These are phyloP conservation scores for Coemansia sp. DNA, from an alignment of 371 early-diverging fungal species.

Conservation along the genomic window DNA sequence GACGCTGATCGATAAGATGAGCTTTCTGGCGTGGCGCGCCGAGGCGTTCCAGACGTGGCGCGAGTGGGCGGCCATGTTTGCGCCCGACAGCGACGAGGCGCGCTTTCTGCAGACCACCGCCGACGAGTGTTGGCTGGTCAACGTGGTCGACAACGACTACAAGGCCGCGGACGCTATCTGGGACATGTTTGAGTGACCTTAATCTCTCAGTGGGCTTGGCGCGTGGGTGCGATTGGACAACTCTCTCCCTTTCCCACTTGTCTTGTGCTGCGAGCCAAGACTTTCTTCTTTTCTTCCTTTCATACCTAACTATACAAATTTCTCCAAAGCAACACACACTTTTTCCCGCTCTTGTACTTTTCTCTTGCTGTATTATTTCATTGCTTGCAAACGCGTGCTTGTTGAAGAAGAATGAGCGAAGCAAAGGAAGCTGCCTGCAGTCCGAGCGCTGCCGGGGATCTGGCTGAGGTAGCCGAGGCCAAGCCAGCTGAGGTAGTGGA, in stretches of 20 bases:
- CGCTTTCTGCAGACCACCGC: constrained; percentile 58
- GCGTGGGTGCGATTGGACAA: too few species aligned
- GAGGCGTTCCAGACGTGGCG: constrained; percentile 91
- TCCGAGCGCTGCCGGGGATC: too few species aligned
- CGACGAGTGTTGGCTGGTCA: constrained; percentile 81
- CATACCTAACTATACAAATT: too few species aligned
- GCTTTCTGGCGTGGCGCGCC: constrained; percentile 87
- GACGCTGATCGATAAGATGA: constrained; percentile 84
- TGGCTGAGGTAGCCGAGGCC: background rate
- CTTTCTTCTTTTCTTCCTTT: too few species aligned
- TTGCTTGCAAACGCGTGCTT: too few species aligned
- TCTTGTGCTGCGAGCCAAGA: background rate
- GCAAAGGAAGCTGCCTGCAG: too few species aligned
- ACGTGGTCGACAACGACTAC: constrained; percentile 91
- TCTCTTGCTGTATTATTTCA: too few species aligned
- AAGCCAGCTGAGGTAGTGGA: background rate
- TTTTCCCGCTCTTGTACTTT: too few species aligned
- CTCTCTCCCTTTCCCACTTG: constrained; percentile 1
- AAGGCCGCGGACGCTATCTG: constrained; percentile 59
- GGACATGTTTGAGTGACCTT: constrained; percentile 42
- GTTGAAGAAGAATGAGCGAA: too few species aligned
- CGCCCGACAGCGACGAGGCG: constrained; percentile 56
- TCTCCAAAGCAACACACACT: too few species aligned
- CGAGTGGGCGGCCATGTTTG: constrained; percentile 84
- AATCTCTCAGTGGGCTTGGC: too few species aligned